Base-by-base conservation (phyloP, 176 grass and related monocot genomes). In the Aegilops bicornis region DNA sequence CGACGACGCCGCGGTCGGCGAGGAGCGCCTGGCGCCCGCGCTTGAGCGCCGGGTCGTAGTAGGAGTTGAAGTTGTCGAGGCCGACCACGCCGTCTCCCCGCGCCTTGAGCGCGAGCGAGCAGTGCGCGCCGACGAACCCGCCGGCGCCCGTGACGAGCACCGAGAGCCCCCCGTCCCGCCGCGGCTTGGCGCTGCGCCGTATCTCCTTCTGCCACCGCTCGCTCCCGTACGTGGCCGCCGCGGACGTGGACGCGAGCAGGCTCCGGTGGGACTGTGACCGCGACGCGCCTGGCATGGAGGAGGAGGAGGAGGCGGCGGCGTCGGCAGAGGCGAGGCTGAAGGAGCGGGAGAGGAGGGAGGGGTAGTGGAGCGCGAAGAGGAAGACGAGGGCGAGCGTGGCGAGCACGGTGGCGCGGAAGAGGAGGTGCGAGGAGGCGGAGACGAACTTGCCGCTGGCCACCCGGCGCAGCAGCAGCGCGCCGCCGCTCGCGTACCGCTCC, bases 1-100 rank as follows among this genome's bases (percentile, higher is more conserved):
- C 88, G 2, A 88, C 33, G 25, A 98, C 86, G 37, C 93, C 96
- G 22, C 88, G 90, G 82, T 27, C 70, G 10, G 81, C 78, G 31
- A 98, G 90, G 6, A 95, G 75, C 27, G 15, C 6, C 86, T 98
- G 96, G 2, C 96, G 86, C 4, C 88, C 90, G 73, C 93, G 96
- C 90, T 98, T 98, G n/a, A 98, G 82, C 8, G 91, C 69, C 36
- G 96, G 90, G 64, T 95, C 93, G 71, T 98, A 98, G 92, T 98
- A 98, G 27, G 91, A 29, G 87, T 98, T 96, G 74, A 98, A 98
- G 88, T 98, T 98, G 88, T 96, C 96, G 35, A 98, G 86, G 1
- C 93, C 96, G 5, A 98, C 31, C 6, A 98, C 96, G 31, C 96
- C 96, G 83, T 98, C 93, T 5, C 96, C 93, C 15, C 92, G 93